Evolutionary conservation across 2,329 filamentous ascomycete genomes (phyloP), one percentile per base, ranked within the genome.

Genomic region (Colletotrichum aenigma): DNA sequence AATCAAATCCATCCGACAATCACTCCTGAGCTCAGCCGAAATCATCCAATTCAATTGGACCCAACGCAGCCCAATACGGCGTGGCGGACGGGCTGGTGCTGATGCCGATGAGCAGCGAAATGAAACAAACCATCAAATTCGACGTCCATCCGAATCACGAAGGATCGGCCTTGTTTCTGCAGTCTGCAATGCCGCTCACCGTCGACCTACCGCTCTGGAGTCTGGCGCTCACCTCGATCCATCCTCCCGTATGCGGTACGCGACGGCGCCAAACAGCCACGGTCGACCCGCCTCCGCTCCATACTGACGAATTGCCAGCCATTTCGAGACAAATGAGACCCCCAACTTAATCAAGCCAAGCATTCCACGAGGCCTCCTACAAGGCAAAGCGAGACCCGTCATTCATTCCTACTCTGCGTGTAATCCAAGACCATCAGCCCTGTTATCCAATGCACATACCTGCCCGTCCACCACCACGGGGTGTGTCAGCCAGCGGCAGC

Each of bases 301-400:
- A 18, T 38, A 12, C 24, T 30, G 15, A 58, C 62, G 16, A 61
- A 34, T 72, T 61, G 30, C 15, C 30, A 72, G 38, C 60, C 55
- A 48, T 38, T 18, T 61, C 32, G 18, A 38, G 36, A 38, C 26
- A 32, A 28, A 15, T 15, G 52, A 56, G 30, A 24, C 34, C 66
- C 30, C 67, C 26, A 34, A 62, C 18, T 16, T 62, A 13, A 48
- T 18, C 34, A 74, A 69, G 74, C 74, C 74, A 76, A 76, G 74
- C 58, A 65, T 71, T 71, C 36, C 58, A 73, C 58, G 74, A 76
- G 70, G 74, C 74, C 74, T 76, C 74, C 73, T 26, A 28, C 34
- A 65, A 65, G 28, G 68, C 32, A 55, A 61, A 32, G 48, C 43
- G 55, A 56, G 70, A 24, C 70, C 67, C 62, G 30, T 43, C 30